These are phyloP conservation scores for Cladosporium sphaerospermum DNA, from an alignment of 2,329 filamentous ascomycete species.

Conservation along the genomic window DNA sequence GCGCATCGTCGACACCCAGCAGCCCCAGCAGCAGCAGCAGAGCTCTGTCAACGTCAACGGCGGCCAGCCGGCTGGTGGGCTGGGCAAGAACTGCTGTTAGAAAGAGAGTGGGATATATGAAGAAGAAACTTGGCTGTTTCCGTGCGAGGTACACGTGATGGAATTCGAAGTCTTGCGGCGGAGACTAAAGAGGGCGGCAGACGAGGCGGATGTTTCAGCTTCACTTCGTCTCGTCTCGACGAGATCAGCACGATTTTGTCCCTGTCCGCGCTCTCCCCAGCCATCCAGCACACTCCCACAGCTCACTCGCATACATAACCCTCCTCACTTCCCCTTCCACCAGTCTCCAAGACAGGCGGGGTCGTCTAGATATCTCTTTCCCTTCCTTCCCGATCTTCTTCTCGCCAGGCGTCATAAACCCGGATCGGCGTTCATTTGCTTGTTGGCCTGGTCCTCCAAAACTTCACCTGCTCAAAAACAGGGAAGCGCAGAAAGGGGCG, in stretches of 20 bases:
- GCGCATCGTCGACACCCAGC: conserved; percentile 77
- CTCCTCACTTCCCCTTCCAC: not conserved
- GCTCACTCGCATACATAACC: too few species aligned
- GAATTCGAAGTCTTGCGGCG: not conserved
- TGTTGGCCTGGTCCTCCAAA: too few species aligned
- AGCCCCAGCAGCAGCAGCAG: conserved; percentile 71
- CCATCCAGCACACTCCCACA: too few species aligned
- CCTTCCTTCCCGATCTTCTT: too few species aligned
- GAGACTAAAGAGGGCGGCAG: not conserved
- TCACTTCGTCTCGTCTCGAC: not conserved
- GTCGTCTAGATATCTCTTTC: too few species aligned
- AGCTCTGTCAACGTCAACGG: conserved; percentile 27
- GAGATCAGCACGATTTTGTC: not conserved
- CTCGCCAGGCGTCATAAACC: too few species aligned
- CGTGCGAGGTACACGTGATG: not conserved
- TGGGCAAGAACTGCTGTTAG: conserved; percentile 59
- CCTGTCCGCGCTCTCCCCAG: too few species aligned
- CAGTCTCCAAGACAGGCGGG: too few species aligned
- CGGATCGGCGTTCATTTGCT: too few species aligned
- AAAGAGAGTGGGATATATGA: conserved; percentile 28
- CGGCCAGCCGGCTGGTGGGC: conserved; percentile 22
- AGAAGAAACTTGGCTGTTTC: not conserved
- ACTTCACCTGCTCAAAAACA: too few species aligned
- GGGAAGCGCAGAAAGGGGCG: too few species aligned
- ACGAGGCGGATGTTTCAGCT: not conserved